Evolutionary conservation across 768 basidiomycete genomes (phyloP).

Genomic region (Pleurotus ostreatus): DNA sequence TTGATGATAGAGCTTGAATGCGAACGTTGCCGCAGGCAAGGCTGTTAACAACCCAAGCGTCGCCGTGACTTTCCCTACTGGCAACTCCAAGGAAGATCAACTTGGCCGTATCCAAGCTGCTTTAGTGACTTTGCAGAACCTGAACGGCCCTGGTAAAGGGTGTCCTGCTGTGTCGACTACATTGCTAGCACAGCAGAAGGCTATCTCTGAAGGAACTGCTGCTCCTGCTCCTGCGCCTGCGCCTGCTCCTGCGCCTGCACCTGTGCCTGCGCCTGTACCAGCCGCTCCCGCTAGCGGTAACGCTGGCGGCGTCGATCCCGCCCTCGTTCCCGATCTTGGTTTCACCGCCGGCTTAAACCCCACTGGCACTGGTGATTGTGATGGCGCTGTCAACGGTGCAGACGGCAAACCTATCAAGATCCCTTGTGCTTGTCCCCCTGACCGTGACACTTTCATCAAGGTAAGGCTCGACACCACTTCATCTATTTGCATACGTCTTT

Average conservation of each 20-base stretch:
- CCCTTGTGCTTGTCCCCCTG: conserved; percentile 64
- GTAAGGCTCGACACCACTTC: conserved; percentile 22
- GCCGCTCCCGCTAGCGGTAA: conserved; percentile 17
- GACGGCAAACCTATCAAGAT: conserved; percentile 52
- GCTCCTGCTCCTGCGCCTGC: conserved; percentile 2
- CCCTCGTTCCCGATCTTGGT: conserved; percentile 59
- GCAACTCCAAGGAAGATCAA: conserved; percentile 46
- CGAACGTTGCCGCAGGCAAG: conserved; percentile 57
- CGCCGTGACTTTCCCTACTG: conserved; percentile 58
- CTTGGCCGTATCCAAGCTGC: conserved; percentile 56
- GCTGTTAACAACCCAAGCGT: conserved; percentile 65
- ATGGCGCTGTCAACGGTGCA: conserved; percentile 55
- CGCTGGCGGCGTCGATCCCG: conserved; percentile 32
- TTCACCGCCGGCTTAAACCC: conserved; percentile 53
- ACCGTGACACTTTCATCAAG: conserved; percentile 43
- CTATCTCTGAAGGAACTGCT: conserved; percentile 13
- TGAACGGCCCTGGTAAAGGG: conserved; percentile 62
- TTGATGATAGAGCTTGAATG: conserved; percentile 34
- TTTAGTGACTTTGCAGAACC: conserved; percentile 66
- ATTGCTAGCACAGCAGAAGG: conserved; percentile 39
- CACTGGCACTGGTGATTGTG: conserved; percentile 51
- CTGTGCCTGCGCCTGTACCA: conserved; percentile 7
- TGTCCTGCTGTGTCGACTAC: conserved; percentile 68
- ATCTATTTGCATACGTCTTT: no score
- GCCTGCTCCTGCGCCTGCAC: conserved; percentile 1